Evolutionary conservation across 352 stramenopile species (phyloP), one percentile per base, ranked within the genome.

Genomic region (Pythium sukuiense): DNA sequence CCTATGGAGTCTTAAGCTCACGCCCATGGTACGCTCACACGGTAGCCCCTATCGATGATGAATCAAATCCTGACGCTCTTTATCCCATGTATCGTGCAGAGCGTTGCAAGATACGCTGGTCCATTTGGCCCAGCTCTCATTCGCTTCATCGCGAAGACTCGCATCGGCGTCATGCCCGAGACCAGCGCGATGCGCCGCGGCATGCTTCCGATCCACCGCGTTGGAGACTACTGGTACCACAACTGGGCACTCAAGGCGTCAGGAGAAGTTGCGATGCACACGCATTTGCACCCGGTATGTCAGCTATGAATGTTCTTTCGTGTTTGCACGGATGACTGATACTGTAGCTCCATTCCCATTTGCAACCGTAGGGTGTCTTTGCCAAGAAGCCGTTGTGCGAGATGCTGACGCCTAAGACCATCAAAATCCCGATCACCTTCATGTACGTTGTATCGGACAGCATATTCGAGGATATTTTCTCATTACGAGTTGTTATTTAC

Each of bases 221-320:
- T 90, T 7, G 78, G 75, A 1, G 62, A 79, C 27, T 90, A 90
- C 66, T 89, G 78, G 78, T 90, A 89, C 75, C 83, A 92, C 70
- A 92, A 90, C 58, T 92, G 83, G 83, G 81, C 78, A 0, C 61
- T 89, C 18, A 80, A 87, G 30, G 76, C 72, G 30, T 92, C 83
- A 9, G 77, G 81, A 7, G 83, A 90, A 60, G 72, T 88, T 45
- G 78, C 74, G 6, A 92, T 92, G 79, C 74, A 86, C 53, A 88
- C 81, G 16, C 83, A 92, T 30, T 52, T 92, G 32, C 55, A 81
- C 7, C 83, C 83, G 45, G 76, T 81, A 73, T 27, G 68, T 33
- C 3, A 63, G 48, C 14, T 27, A n/a, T n/a, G n/a, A n/a, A n/a
- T n/a, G n/a, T n/a, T n/a, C n/a, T n/a, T n/a, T n/a, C n/a, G n/a